Evolutionary conservation across 768 basidiomycete genomes (phyloP), one percentile per base, ranked within the genome.

Genomic region (Galerina marginata): DNA sequence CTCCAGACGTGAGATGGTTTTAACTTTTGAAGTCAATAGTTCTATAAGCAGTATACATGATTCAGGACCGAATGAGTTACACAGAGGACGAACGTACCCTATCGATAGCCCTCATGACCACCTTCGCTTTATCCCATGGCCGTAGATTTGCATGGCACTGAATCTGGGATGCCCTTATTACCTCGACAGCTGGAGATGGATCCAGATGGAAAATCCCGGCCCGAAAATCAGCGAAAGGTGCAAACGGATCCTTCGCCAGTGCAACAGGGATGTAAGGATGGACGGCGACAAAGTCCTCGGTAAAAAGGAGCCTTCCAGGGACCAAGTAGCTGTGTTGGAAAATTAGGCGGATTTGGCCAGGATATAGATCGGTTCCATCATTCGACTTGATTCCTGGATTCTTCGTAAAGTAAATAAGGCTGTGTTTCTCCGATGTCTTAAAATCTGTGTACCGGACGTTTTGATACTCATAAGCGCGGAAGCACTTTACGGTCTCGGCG

Each of bases 21-120:
- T 29, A 29, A n/a, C n/a, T n/a, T 29, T 3, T 29, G 4, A 29
- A 29, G 29, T 29, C 29, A 29, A 29, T 29, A 29, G 29, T 29
- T 29, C 29, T 29, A 29, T 3, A 29, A 6, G 29, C 29, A 29
- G 29, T 29, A 3, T 29, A 29, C 3, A 6, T 6, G 6, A 6
- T 3, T 29, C 3, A 6, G 29, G 29, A 29, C 6, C 6, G 29
- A 11, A 43, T 37, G 11, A 38, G 12, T 12, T 29, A 6, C 29
- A 29, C 29, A 37, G n/a, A n/a, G 39, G 26, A 54, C 20, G 39
- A 10, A 47, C 61, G 25, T 53, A 62, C 61, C 23, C 57, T 25
- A 54, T 62, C 57, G 16, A 62, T 48, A 23, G 61, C 61, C 15
- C 61, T 36, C 61, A 62, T 62, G 16, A 62, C 61, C 25, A 62